Percentiles rank a stretch among this genome's conserved stretches.
These are phyloP conservation scores for Acer campestre DNA, from an alignment of 345 rosid genomes.

Conservation along the genomic window DNA sequence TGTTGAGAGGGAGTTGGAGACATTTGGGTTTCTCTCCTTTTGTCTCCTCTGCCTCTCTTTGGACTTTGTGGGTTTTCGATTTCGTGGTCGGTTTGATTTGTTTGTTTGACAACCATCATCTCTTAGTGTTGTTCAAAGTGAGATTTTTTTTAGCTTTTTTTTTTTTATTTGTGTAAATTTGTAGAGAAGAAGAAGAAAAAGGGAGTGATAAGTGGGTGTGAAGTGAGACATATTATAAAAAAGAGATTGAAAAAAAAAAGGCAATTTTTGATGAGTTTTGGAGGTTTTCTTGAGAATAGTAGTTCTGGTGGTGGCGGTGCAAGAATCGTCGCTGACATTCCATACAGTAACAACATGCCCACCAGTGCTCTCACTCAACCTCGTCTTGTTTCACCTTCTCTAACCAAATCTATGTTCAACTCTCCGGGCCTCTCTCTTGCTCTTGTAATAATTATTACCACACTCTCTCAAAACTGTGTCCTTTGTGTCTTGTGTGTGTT, in stretches of 20 bases:
- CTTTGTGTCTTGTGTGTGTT: neutral
- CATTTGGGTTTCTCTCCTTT: slow-evolving; percentile 53
- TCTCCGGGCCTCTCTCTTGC: slow-evolving; percentile 87
- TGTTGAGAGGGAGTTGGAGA: slow-evolving; percentile 62
- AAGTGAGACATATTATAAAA: neutral
- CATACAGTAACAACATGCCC: slow-evolving; percentile 52
- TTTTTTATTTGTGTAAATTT: neutral
- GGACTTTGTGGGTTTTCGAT: neutral
- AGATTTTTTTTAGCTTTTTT: neutral
- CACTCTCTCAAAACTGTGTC: neutral
- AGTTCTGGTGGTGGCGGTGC: slow-evolving; percentile 47
- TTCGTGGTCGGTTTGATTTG: slow-evolving; percentile 46
- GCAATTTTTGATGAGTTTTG: slow-evolving; percentile 64
- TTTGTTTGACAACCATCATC: neutral
- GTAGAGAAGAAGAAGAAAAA: slow-evolving; percentile 9
- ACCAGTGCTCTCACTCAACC: slow-evolving; percentile 59
- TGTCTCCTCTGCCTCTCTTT: slow-evolving; percentile 78
- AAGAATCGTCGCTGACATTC: slow-evolving; percentile 46
- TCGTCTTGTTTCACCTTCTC: slow-evolving; percentile 49
- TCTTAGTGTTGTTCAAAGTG: neutral
- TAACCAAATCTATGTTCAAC: slow-evolving; percentile 63
- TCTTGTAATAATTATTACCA: slow-evolving; percentile 40
- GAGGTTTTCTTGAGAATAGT: slow-evolving; percentile 64
- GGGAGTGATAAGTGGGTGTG: neutral
- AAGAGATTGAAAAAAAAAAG: slow-evolving; percentile 7